Evolutionary conservation across 2,329 filamentous ascomycete genomes (phyloP).

Genomic region (Colletotrichum sp.): DNA sequence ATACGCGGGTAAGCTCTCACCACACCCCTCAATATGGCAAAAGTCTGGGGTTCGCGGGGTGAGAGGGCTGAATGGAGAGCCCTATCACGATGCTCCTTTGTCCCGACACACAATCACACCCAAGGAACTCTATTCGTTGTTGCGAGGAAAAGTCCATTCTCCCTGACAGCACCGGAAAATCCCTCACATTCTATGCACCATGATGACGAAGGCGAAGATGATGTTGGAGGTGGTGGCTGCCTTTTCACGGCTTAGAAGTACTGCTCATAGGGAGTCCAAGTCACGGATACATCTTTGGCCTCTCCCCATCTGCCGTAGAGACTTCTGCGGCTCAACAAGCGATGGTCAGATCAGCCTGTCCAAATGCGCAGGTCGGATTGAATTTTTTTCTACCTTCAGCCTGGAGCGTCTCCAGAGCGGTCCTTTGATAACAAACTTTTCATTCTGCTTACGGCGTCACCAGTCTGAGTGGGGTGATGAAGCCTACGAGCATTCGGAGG

Average conservation of each 20-base stretch:
- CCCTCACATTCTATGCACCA: slow-evolving; percentile 5
- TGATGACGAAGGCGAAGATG: slow-evolving; percentile 5
- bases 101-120: slow-evolving; percentile 7
- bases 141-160: neutral
- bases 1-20: neutral
- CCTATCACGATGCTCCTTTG: slow-evolving; percentile 5
- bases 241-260: neutral
- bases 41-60: slow-evolving; percentile 13
- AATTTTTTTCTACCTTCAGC: neutral
- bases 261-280: neutral
- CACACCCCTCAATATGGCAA: neutral
- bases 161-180: slow-evolving; percentile 3
- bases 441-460: neutral
- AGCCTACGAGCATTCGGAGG: neutral
- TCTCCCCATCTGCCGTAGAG: neutral
- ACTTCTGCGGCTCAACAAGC: slow-evolving; percentile 8
- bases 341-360: neutral
- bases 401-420: neutral
- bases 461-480: neutral
- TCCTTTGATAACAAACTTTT: neutral
- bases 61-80: neutral
- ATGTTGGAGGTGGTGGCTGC: neutral
- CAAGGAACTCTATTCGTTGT: neutral
- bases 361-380: neutral
- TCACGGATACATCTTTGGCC: neutral